Evolutionary conservation across 2,329 filamentous ascomycete genomes (phyloP).

Genomic region (Fusarium citri): DNA sequence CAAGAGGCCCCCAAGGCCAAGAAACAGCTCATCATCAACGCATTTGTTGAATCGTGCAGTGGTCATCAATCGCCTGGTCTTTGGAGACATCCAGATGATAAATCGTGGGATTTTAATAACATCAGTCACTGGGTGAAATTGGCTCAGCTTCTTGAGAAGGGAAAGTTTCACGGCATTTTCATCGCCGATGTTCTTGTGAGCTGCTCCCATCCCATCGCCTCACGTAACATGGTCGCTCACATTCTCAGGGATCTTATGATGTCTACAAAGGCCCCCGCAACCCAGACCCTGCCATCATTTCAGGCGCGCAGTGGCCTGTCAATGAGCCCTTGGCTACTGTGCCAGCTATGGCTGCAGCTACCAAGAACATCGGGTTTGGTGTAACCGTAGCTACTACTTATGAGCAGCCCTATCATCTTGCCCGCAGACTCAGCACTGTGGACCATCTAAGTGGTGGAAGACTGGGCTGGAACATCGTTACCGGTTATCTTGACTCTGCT

Average conservation of each 20-base stretch:
- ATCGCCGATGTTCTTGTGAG: slow-evolving; percentile 70
- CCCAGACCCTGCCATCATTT: slow-evolving; percentile 69
- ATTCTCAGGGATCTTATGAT: slow-evolving; percentile 71
- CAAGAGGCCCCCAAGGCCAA: background rate
- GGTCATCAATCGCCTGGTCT: slow-evolving; percentile 61
- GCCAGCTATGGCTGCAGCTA: slow-evolving; percentile 76
- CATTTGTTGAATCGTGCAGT: slow-evolving; percentile 36
- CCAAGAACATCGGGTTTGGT: slow-evolving; percentile 75
- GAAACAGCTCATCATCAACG: background rate
- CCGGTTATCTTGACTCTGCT: slow-evolving; percentile 76
- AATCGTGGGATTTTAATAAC: slow-evolving; percentile 70
- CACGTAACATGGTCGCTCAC: background rate
- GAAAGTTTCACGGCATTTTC: slow-evolving; percentile 74
- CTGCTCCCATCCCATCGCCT: background rate
- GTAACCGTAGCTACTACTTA: slow-evolving; percentile 78
- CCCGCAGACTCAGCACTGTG: slow-evolving; percentile 71
- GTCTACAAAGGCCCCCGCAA: slow-evolving; percentile 68
- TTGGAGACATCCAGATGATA: slow-evolving; percentile 73
- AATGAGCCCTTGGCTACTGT: slow-evolving; percentile 75
- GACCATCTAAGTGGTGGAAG: slow-evolving; percentile 69
- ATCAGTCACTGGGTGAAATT: slow-evolving; percentile 71
- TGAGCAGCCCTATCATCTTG: slow-evolving; percentile 77
- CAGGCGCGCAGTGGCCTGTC: slow-evolving; percentile 77
- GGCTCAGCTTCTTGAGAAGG: slow-evolving; percentile 68
- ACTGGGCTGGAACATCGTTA: slow-evolving; percentile 74